Base-by-base conservation (phyloP, 768 basidiomycete genomes). In the Paxillus ammoniavirescens region DNA sequence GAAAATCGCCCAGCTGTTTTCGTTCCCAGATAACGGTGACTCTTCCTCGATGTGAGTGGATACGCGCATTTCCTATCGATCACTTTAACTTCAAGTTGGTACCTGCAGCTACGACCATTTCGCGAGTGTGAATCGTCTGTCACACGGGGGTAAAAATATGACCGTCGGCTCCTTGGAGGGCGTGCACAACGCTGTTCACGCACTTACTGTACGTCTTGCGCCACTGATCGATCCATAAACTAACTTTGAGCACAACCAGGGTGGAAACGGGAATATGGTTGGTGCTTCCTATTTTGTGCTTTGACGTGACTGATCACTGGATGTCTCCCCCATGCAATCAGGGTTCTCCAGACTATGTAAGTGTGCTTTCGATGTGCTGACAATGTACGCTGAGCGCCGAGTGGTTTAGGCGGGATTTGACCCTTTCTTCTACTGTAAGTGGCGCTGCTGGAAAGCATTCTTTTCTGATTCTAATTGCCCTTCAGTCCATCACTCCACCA, bases 261-360 rank as follows among this genome's bases (percentile, higher is more conserved):
- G 64, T 14, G 63, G 65, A 2, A 65, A 67, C 30, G 65, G 65
- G 23, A 52, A 66, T 42, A 66, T 67, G 65, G 65, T 66, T 41
- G 18, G 63, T 60, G 4, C 5, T 36, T 28, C 3, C 21, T 60
- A 3, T 5, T 36, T 30, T 17, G 18, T 42, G 14, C 13, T n/a
- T 42, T 8, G 12, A 26, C n/a, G 15, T 4, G 8, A 2, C 14
- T 30, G 18, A 17, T n/a, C 5, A 9, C 46, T 60, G 31, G 55
- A 28, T 28, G 21, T 9, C n/a, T 38, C 13, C 12, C n/a, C 33
- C 17, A 8, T 44, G 37, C 18, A 18, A 41, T 21, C 35, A 67
- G 65, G 45, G 48, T 15, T 26, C 50, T 14, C 52, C 55, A 10
- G 65, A 66, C 55, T 66, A 66, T 12, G 65, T 66, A 33, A 58